Percentiles rank a stretch among this genome's conserved stretches.
These are phyloP conservation scores for Cystoisospora suis DNA, from an alignment of 169 alveolate species.

Conservation along the genomic window DNA sequence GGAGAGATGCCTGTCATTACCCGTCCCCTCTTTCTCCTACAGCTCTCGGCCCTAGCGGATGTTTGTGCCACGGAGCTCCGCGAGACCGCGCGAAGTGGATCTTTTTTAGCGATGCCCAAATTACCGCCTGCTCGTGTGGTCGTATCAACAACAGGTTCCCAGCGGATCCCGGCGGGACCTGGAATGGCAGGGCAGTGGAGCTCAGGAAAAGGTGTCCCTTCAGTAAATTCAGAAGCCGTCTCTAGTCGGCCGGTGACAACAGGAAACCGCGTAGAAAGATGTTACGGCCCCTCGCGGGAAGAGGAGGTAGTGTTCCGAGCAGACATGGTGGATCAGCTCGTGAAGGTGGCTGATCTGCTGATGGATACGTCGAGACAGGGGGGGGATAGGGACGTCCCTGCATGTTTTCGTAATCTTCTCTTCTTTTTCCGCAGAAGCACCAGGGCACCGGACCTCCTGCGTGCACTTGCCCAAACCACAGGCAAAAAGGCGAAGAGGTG, in stretches of 20 bases:
- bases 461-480: neutral
- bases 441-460: neutral
- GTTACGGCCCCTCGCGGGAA: neutral
- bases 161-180: slow-evolving; percentile 56
- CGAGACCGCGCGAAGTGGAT: slow-evolving; percentile 54
- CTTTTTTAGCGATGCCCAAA: neutral
- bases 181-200: neutral
- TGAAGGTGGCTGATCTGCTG: neutral
- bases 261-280: too few relatives aligned
- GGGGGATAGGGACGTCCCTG: neutral
- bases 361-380: neutral
- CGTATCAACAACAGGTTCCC: too few relatives aligned
- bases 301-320: too few relatives aligned
- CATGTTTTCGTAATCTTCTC: neutral
- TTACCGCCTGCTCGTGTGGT: slow-evolving; percentile 35
- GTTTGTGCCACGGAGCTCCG: slow-evolving; percentile 45
- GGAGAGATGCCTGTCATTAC: slow-evolving; percentile 25
- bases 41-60: slow-evolving; percentile 52
- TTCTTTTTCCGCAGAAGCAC: neutral
- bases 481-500: too few relatives aligned
- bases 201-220: too few relatives aligned
- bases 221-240: too few relatives aligned
- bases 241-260: too few relatives aligned
- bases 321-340: neutral
- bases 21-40: slow-evolving; percentile 65